A percentile compares a stretch with the other conserved stretches of the same genome.
phyloP scores from a whole-genome alignment of 345 rosid genomes.

The Gynandropsis gynandra region DNA sequence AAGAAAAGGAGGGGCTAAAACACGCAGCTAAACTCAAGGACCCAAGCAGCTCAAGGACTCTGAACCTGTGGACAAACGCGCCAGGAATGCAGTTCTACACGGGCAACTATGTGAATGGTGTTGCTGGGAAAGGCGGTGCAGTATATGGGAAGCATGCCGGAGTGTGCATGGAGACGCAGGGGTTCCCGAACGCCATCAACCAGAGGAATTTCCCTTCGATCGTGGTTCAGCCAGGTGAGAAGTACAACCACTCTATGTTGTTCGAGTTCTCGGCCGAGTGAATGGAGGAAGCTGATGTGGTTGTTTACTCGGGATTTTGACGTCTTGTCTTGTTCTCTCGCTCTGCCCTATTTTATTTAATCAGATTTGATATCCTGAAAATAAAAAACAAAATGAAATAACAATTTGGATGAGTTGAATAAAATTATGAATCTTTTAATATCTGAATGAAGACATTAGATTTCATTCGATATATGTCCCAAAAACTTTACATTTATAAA shows the following conservation, averaged over 20 bases:
- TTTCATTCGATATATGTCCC: too few relatives aligned
- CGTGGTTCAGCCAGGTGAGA: conserved; percentile 73
- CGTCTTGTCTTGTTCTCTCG: too few relatives aligned
- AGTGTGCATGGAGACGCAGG: conserved; percentile 86
- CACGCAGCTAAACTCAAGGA: conserved; percentile 65
- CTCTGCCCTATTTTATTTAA: too few relatives aligned
- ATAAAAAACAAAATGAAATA: too few relatives aligned
- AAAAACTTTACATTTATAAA: too few relatives aligned
- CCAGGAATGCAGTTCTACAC: conserved; percentile 94
- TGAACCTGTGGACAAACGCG: conserved; percentile 74
- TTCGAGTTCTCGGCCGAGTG: conserved; percentile 66
- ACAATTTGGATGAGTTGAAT: too few relatives aligned
- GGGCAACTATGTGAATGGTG: conserved; percentile 67
- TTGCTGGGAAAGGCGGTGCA: conserved; percentile 68
- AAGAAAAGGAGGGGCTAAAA: conserved; percentile 59
- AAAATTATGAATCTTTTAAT: too few relatives aligned
- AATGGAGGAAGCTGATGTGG: too few relatives aligned
- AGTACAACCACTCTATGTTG: conserved; percentile 69
- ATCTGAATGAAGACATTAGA: too few relatives aligned
- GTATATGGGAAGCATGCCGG: conserved; percentile 75
- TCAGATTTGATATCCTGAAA: too few relatives aligned
- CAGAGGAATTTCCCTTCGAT: conserved; percentile 72
- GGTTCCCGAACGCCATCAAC: conserved; percentile 83
- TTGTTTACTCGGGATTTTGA: too few relatives aligned
- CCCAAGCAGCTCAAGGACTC: conserved; percentile 55